Base-by-base conservation (phyloP, 495 filamentous ascomycete genomes). In the Cudoniella acicularis region DNA sequence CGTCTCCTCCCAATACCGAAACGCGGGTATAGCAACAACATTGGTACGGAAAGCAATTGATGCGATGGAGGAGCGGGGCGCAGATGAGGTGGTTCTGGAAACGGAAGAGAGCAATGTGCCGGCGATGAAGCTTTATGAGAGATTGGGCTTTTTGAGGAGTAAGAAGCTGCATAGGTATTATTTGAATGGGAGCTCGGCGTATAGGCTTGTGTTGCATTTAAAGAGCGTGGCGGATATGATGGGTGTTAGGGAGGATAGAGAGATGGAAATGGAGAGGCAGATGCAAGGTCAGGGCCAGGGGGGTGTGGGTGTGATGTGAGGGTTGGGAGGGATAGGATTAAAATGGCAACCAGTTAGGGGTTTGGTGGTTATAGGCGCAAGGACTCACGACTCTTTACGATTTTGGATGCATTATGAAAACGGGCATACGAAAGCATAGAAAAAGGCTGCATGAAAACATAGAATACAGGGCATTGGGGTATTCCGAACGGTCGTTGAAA, bases 141-240 rank as follows among this genome's bases (percentile, higher is more conserved):
- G 92, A 0, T 76, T 99, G 3, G 95, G 95, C 0, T 99, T 99
- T 67, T 70, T 99, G 23, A 78, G 92, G 54, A 96, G 90, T 59
- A 99, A 99, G 74, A 87, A 89, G 48, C 77, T 99, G 42, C 92
- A 98, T 69, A 82, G 95, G 46, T 99, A 99, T 68, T 99, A 99
- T 66, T 72, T 99, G 47, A 98, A 97, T 67, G 95, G 95, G 10
- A 98, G 92, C 70, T 94, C 91, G 45, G 95, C 95, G 1, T 98
- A 92, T 71, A 78, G 95, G 40, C 75, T 99, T 11, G 82, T 97
- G 20, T 72, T 99, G 46, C 88, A 92, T 56, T 74, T 98, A 52
- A 96, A 88, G 71, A 55, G 47, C 45, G 46, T 57, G 30, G 61
- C 10, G n/a, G 64, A 67, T 6, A 67, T 67, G 64, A 46, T 52